phyloP scores from a whole-genome alignment of 2,329 filamentous ascomycete species.

The Podosphaera leucotricha region DNA sequence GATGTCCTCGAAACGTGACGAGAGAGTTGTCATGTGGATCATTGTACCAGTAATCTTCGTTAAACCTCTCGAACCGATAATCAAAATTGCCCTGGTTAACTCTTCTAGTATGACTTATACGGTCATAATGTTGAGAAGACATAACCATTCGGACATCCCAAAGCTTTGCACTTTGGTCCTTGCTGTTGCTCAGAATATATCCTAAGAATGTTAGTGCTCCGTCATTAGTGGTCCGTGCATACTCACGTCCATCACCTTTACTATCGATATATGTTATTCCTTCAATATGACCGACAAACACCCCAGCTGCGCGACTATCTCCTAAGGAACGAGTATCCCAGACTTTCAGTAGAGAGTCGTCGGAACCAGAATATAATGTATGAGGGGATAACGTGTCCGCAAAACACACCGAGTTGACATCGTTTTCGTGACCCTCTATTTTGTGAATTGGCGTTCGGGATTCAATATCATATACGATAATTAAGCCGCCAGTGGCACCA shows the following conservation, averaged over 20 bases:
- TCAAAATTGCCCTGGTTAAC: constrained; percentile 39
- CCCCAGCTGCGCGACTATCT: constrained; percentile 46
- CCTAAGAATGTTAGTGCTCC: constrained; percentile 7
- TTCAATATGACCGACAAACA: constrained; percentile 42
- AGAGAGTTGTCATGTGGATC: constrained; percentile 75
- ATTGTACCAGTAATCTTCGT: constrained; percentile 39
- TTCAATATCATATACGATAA: constrained; percentile 87
- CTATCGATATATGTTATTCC: constrained; percentile 46
- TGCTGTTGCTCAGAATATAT: constrained; percentile 82
- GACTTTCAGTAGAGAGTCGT: constrained; percentile 82
- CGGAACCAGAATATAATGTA: constrained; percentile 85
- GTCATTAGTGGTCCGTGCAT: not conserved
- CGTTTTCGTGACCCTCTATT: constrained; percentile 46
- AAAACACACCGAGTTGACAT: constrained; percentile 94
- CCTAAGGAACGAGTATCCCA: constrained; percentile 91
- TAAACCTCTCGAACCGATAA: constrained; percentile 46
- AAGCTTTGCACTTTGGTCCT: constrained; percentile 91
- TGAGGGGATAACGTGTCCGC: constrained; percentile 75
- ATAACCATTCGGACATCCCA: constrained; percentile 90
- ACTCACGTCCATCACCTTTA: constrained; percentile 37
- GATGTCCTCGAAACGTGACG: constrained; percentile 82
- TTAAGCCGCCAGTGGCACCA: constrained; percentile 54
- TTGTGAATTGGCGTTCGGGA: constrained; percentile 44
- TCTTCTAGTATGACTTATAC: constrained; percentile 29
- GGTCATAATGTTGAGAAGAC: constrained; percentile 38